Evolutionary conservation across 2,329 filamentous ascomycete genomes (phyloP), one percentile per base, ranked within the genome.

Genomic region (Plenodomus tracheiphilus): DNA sequence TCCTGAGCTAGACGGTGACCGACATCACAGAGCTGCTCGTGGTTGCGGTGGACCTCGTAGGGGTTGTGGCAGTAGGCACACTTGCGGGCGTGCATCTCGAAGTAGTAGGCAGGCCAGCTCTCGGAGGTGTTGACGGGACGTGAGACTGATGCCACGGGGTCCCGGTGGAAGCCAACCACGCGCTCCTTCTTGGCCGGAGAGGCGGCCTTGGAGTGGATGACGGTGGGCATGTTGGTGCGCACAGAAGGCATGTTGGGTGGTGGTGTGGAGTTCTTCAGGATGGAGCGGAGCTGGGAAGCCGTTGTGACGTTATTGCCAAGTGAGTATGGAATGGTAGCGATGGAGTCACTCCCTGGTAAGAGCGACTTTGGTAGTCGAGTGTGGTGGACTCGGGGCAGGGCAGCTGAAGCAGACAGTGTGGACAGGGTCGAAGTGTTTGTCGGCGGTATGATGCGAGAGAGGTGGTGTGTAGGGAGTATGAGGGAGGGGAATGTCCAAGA

Each of bases 51-150:
- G 47, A 74, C 74, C 28, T 74, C 66, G 53, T 75, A 74, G 2
- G 77, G 75, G 56, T 76, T 65, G 57, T 67, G 64, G 72, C 77
- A 80, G 49, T 70, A 65, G 38, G 55, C 61, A 64, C 77, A 80
- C 51, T 69, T 70, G 41, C 70, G 69, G 30, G 75, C 75, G 64
- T 80, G 77, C 49, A 64, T 68, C 58, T 79, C 77, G 49, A 77
- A 79, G 68, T 77, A 64, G 66, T 77, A 77, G 46, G 76, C 61
- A 2, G 74, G 72, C 75, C 76, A 77, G 53, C 70, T 72, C 64
- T 79, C 77, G 32, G 67, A 57, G 4, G 62, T 60, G 49, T 70
- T 74, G 32, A 75, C 61, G 21, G 74, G 73, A 40, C 77, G 72
- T 4, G 73, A 74, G 58, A 74, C 62, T 17, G 66, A 65, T 47